Percentiles rank a stretch among this genome's conserved stretches.
Conservation (phyloP, 805 yeast genomes). For the Candida patagonica region DNA sequence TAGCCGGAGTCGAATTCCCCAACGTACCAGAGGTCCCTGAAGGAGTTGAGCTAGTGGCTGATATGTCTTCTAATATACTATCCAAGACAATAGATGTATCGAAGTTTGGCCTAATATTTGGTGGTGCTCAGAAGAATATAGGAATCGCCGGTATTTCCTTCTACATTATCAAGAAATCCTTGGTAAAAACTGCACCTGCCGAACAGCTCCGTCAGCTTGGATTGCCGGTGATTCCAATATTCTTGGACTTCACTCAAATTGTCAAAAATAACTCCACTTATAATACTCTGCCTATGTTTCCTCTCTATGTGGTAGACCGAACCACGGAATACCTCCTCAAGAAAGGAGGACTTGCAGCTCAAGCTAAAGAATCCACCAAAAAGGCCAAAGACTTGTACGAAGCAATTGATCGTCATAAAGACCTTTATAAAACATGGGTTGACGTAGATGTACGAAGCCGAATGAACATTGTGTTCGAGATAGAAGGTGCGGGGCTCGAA, state of each 20-base stretch:
- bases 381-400: conserved; percentile 61
- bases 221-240: conserved; percentile 81
- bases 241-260: conserved; percentile 77
- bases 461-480: conserved; percentile 90
- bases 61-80: conserved; percentile 87
- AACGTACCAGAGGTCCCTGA: conserved; percentile 45
- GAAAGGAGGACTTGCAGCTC: conserved; percentile 64
- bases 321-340: conserved; percentile 56
- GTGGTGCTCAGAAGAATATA: conserved; percentile 97
- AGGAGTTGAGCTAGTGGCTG: conserved; percentile 79
- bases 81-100: conserved; percentile 73
- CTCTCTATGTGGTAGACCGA: conserved; percentile 75
- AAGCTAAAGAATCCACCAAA: conserved; percentile 44
- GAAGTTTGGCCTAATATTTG: conserved; percentile 82
- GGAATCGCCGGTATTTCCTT: conserved; percentile 94
- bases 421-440: conserved; percentile 59
- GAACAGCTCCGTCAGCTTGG: conserved; percentile 48
- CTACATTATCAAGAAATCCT: conserved; percentile 76
- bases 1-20: conserved; percentile 84
- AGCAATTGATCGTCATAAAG: conserved; percentile 57
- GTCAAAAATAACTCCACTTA: conserved; percentile 87
- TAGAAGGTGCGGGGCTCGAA: conserved; percentile 54
- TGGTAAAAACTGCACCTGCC: conserved; percentile 59
- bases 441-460: conserved; percentile 56
- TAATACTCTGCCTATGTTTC: conserved; percentile 92